Percentiles rank a stretch among this genome's conserved stretches.
These are phyloP conservation scores for Suillus occidentalis DNA, from an alignment of 768 basidiomycete species.

Conservation along the genomic window DNA sequence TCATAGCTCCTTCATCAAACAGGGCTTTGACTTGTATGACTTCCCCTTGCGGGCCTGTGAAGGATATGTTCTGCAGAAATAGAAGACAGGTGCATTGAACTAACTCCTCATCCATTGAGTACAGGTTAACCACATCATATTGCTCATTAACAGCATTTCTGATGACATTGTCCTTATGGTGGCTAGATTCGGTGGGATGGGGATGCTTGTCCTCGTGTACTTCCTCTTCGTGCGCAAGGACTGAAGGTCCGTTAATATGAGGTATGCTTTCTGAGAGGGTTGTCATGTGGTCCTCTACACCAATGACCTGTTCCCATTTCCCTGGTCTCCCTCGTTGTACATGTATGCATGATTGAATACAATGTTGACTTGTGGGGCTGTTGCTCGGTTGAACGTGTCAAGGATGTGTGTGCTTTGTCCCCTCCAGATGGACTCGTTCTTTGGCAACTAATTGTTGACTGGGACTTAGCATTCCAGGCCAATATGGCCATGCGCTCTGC, in stretches of 20 bases:
- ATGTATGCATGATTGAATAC: background rate
- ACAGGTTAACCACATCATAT: background rate
- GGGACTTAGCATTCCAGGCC: background rate
- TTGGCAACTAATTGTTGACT: background rate
- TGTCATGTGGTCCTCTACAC: background rate
- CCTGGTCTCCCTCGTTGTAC: background rate
- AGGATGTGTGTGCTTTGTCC: background rate
- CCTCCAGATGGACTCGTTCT: background rate
- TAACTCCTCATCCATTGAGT: background rate
- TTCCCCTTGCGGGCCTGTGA: background rate
- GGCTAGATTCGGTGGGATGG: background rate
- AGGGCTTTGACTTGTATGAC: background rate
- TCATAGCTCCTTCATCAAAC: conserved; percentile 34
- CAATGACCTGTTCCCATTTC: background rate
- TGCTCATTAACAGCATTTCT: background rate
- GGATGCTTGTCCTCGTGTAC: background rate
- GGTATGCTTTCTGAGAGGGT: background rate
- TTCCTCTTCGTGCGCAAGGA: background rate
- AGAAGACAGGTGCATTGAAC: background rate
- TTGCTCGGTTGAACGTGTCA: background rate
- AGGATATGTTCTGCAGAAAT: background rate
- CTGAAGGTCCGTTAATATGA: background rate
- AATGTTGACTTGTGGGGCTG: background rate
- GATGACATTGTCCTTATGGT: background rate
- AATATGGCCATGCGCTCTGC: background rate